Evolutionary conservation across 139 green algal genomes (phyloP).

Genomic region (Raphidocelis subcapitata): DNA sequence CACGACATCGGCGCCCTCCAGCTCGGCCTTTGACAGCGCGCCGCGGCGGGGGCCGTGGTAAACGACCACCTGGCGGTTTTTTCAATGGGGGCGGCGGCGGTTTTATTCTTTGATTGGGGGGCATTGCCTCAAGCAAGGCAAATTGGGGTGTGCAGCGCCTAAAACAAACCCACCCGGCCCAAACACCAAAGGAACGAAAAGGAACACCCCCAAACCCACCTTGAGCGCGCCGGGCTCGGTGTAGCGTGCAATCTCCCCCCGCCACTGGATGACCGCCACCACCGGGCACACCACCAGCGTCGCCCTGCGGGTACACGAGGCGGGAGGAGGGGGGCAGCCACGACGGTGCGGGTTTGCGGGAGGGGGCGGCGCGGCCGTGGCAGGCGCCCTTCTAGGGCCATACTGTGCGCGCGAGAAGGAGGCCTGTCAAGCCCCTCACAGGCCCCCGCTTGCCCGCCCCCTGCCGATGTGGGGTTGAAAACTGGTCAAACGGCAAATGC

Average conservation of each 20-base stretch:
- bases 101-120: too few species aligned
- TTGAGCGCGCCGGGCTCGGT: slow-evolving; percentile 59
- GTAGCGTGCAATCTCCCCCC: slow-evolving; percentile 86
- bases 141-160: too few species aligned
- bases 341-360: background rate
- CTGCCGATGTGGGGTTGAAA: too few species aligned
- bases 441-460: background rate
- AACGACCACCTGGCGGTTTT: slow-evolving; percentile 59
- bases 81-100: too few species aligned
- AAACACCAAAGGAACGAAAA: background rate
- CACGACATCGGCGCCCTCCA: slow-evolving; percentile 32
- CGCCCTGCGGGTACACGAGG: slow-evolving; percentile 43
- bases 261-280: slow-evolving; percentile 93
- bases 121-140: too few species aligned
- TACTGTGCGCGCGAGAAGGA: too few species aligned
- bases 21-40: slow-evolving; percentile 7
- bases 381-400: background rate
- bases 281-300: slow-evolving; percentile 94
- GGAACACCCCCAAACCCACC: slow-evolving; percentile 23
- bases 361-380: background rate
- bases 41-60: slow-evolving; percentile 77
- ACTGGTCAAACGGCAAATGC: too few species aligned
- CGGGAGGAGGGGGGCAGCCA: background rate
- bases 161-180: background rate
- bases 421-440: too few species aligned